phyloP scores from a whole-genome alignment of 2,329 filamentous ascomycete species.

The Spiromastix sp. region DNA sequence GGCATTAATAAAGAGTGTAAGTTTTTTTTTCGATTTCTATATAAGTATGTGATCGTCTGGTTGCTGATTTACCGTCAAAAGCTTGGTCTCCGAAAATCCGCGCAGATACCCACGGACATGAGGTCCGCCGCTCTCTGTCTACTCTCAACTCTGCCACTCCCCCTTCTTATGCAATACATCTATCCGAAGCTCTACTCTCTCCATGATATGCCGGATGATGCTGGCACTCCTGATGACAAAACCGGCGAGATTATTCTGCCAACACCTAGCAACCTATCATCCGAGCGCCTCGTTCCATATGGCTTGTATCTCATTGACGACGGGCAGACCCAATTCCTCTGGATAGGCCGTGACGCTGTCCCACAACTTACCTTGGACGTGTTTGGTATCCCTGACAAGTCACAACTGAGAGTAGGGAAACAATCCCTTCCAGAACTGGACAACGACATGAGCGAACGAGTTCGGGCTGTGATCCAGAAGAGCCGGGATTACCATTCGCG shows the following conservation, averaged over 20 bases:
- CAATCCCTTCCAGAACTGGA: conserved; percentile 76
- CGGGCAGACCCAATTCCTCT: conserved; percentile 93
- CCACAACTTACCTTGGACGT: conserved; percentile 81
- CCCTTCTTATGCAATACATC: conserved; percentile 86
- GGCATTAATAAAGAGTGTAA: conserved; percentile 88
- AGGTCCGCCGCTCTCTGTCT: conserved; percentile 85
- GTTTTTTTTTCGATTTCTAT: no score
- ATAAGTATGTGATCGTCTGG: no score
- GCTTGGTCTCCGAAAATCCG: conserved; percentile 76
- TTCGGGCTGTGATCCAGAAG: conserved; percentile 84
- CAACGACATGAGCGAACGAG: conserved; percentile 91
- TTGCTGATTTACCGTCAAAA: conserved; percentile 19
- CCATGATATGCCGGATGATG: conserved; percentile 93
- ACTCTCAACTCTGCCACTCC: conserved; percentile 85
- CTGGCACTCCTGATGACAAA: conserved; percentile 71
- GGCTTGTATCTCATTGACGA: conserved; percentile 95
- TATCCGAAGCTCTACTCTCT: conserved; percentile 76
- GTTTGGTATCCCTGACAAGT: conserved; percentile 76
- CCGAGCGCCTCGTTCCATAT: conserved; percentile 76
- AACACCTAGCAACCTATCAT: conserved; percentile 73
- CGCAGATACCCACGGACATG: conserved; percentile 88
- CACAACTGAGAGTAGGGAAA: conserved; percentile 84
- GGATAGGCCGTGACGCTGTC: conserved; percentile 88
- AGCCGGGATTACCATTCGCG: conserved; percentile 76
- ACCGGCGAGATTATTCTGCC: conserved; percentile 86